Base-by-base conservation (phyloP, 768 basidiomycete genomes). In the Boletus subparvulus region DNA sequence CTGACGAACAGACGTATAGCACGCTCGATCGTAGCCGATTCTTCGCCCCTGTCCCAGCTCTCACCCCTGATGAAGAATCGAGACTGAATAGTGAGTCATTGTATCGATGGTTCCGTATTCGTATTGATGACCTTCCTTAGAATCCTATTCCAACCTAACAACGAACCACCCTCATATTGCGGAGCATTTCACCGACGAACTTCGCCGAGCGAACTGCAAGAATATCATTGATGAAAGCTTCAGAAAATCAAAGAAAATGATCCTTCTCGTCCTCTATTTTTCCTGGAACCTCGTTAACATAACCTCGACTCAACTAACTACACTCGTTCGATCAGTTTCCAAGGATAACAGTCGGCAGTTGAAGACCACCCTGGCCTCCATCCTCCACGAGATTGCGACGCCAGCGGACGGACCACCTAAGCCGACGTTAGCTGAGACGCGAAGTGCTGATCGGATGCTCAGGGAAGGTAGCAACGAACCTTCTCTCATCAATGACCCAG, bases 191-290 rank as follows among this genome's bases (percentile, higher is more conserved):
- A 16, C 43, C 6, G 66, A 70, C 5, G 65, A 68, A 43, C 49
- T 70, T 41, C 36, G 41, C 33, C 60, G 43, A 47, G 30, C 24
- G 14, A 58, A 59, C 13, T 63, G 42, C 42, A 61, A 65, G 49
- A 55, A 28, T 16, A 49, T 69, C 46, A 8, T 32, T 0, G 59
- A 70, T 3, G 60, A 63, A 43, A 44, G 24, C 14, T 70, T 69
- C 52, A 59, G 60, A 46, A 65, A 26, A 37, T 66, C 58, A 1
- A 69, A 69, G 47, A 69, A 64, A 36, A 65, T 56, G 21, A 68
- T 69, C 0, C 54, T 56, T n/a, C 57, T 69, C 14, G 24, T 50
- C 30, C 54, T 60, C 24, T 49, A 66, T 48, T 35, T 69, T 28
- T 61, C 54, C 6, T 56, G 55, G 16, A 58, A 33, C 28, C 50